A percentile compares a stretch with the other conserved stretches of the same genome.
phyloP scores from a whole-genome alignment of 2,329 filamentous ascomycete species.

The Phaeosphaeria sp. region DNA sequence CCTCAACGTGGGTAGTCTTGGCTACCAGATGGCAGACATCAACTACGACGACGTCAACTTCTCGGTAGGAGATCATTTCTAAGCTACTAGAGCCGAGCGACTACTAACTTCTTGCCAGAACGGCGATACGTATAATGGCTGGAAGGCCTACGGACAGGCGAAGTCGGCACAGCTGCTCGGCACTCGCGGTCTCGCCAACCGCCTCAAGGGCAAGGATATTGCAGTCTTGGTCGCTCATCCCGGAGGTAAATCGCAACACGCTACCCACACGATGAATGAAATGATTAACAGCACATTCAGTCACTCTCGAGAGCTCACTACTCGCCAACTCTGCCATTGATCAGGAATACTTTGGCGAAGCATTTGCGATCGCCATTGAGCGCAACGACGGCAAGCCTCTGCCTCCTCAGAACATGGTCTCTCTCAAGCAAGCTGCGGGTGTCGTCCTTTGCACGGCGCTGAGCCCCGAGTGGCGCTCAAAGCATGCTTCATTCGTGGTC shows the following conservation, averaged over 20 bases:
- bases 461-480: neutral
- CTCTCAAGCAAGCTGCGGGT: too few relatives aligned
- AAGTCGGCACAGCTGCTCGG: slow-evolving; percentile 50
- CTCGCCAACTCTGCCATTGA: slow-evolving; percentile 7
- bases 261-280: too few relatives aligned
- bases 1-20: slow-evolving; percentile 50
- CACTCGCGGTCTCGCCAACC: slow-evolving; percentile 5
- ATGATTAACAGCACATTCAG: too few relatives aligned
- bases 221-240: too few relatives aligned
- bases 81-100: neutral
- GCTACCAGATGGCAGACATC: slow-evolving; percentile 41
- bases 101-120: slow-evolving; percentile 5
- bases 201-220: slow-evolving; percentile 2
- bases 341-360: slow-evolving; percentile 8
- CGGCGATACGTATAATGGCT: slow-evolving; percentile 45
- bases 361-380: slow-evolving; percentile 5
- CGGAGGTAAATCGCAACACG: too few relatives aligned
- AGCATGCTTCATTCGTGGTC: slow-evolving; percentile 6
- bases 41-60: slow-evolving; percentile 19
- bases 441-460: too few relatives aligned
- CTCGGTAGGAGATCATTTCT: neutral
- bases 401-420: neutral
- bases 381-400: slow-evolving; percentile 7
- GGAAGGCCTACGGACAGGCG: slow-evolving; percentile 56
- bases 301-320: slow-evolving; percentile 4